Percentiles rank a stretch among this genome's conserved stretches.
phyloP scores from a whole-genome alignment of 1,139 yeast species.

The Geotrichum citri-aurantii region DNA sequence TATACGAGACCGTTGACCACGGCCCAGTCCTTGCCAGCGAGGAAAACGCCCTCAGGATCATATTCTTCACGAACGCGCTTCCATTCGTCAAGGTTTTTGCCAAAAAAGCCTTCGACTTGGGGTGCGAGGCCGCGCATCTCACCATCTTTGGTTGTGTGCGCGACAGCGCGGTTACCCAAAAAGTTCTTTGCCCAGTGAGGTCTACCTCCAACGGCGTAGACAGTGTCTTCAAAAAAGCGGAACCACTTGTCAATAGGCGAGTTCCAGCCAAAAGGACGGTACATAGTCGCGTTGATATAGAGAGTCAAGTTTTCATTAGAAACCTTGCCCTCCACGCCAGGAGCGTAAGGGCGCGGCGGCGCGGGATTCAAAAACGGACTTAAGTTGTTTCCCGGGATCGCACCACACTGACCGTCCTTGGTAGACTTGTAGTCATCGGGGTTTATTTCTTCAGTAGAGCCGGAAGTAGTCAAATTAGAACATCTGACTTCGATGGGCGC shows the following conservation, averaged over 20 bases:
- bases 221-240: slow-evolving; percentile 68
- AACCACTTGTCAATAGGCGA: slow-evolving; percentile 80
- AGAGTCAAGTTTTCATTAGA: slow-evolving; percentile 76
- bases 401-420: slow-evolving; percentile 43
- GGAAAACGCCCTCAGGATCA: slow-evolving; percentile 79
- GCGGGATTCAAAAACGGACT: slow-evolving; percentile 80
- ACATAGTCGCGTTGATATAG: slow-evolving; percentile 90
- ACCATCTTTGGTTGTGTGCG: slow-evolving; percentile 41
- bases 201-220: slow-evolving; percentile 76
- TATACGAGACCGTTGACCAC: slow-evolving; percentile 66
- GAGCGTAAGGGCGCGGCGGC: slow-evolving; percentile 55
- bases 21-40: slow-evolving; percentile 76
- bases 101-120: slow-evolving; percentile 73
- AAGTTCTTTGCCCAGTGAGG: slow-evolving; percentile 99
- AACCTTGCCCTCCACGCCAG: slow-evolving; percentile 32
- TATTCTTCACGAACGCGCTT: slow-evolving; percentile 55
- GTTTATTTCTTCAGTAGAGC: slow-evolving; percentile 32
- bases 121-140: slow-evolving; percentile 77
- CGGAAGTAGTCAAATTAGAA: slow-evolving; percentile 61
- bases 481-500: slow-evolving; percentile 95
- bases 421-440: slow-evolving; percentile 19
- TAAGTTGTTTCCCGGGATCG: slow-evolving; percentile 75
- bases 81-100: slow-evolving; percentile 57
- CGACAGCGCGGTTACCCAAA: slow-evolving; percentile 46
- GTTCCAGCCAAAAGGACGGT: slow-evolving; percentile 77